Conservation (phyloP, 192 early-diverging fungal genomes). For the Thamnidium elegans region DNA sequence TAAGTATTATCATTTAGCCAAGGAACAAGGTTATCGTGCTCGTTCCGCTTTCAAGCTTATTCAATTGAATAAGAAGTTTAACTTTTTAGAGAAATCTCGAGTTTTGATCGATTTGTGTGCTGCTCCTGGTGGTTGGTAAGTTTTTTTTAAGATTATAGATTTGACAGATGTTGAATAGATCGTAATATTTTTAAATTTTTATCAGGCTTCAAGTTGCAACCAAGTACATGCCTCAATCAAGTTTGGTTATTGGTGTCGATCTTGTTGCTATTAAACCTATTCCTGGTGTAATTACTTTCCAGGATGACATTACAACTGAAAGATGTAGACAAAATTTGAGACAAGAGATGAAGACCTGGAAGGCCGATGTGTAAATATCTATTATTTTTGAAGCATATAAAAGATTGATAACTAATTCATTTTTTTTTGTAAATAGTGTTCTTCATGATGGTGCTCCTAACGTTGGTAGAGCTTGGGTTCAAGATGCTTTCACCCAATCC, state of each 20-base stretch:
- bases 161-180: not conserved
- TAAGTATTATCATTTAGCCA: constrained; percentile 99
- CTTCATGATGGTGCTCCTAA: constrained; percentile 99
- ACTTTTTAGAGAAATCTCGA: constrained; percentile 86
- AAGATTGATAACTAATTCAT: not conserved
- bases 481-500: constrained; percentile 95
- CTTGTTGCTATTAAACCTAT: constrained; percentile 95
- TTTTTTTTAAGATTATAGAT: not conserved
- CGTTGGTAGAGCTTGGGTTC: constrained; percentile 92
- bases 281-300: constrained; percentile 90
- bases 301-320: constrained; percentile 95
- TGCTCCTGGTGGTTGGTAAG: constrained; percentile 93
- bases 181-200: not conserved
- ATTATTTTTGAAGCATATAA: not conserved
- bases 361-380: constrained; percentile 84
- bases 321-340: constrained; percentile 86
- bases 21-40: constrained; percentile 98
- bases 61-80: constrained; percentile 99
- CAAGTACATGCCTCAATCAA: constrained; percentile 97
- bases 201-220: constrained; percentile 87
- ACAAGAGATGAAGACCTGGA: constrained; percentile 94
- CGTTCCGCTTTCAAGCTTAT: constrained; percentile 99
- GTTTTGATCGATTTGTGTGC: constrained; percentile 96
- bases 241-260: constrained; percentile 94
- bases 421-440: constrained; percentile 48